Evolutionary conservation across 2,329 filamentous ascomycete species (phyloP), one percentile per base, ranked within the genome.

Genomic region (Ophiocordyceps robertsii): DNA sequence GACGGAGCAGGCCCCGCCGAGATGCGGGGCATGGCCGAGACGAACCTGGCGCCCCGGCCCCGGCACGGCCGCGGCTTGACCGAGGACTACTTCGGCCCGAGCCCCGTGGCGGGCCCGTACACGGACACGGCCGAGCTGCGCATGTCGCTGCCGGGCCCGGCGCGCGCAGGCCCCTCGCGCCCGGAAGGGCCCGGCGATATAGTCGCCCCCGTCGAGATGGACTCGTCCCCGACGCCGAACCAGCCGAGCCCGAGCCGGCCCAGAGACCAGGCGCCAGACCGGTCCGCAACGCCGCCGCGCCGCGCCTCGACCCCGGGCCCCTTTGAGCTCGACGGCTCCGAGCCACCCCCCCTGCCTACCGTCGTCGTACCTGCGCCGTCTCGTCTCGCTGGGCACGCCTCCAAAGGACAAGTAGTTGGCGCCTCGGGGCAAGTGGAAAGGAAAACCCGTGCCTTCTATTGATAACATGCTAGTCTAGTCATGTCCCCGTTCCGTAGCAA

Each of bases 191-290:
- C 38, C 2, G 39, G 39, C 10, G 70, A 75, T 49, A 72, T 75
- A 35, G 56, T 63, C 1, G 61, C 60, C 17, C 66, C 73, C 4
- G 71, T 77, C 3, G 75, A 79, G 60, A 72, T 79, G 12, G 72
- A 68, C 45, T 66, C 67, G 38, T 49, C 48, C 4, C 33, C 37
- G 16, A 32, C 48, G 40, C 24, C 29, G 5, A 24, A 19, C 19
- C 19, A 14, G 13, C 9, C 14, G 14, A 39, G 43, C 48, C 14
- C 39, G 46, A 24, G 37, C 37, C 37, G 12, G 24, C 8, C 14
- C 29, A 37, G 31, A n/a, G 37, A 41, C 53, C 53, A 7, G 49
- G 49, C 16, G 24, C 24, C 24, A 24, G 7, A 7, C 24, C 24
- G 7, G 24, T 7, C 24, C 24, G 24, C 24, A 24, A 24, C 24